Percentiles rank a stretch among this genome's conserved stretches.
Evolutionary conservation across 2,329 filamentous ascomycete species (phyloP).

Genomic region (Neocucurbitaria cava): DNA sequence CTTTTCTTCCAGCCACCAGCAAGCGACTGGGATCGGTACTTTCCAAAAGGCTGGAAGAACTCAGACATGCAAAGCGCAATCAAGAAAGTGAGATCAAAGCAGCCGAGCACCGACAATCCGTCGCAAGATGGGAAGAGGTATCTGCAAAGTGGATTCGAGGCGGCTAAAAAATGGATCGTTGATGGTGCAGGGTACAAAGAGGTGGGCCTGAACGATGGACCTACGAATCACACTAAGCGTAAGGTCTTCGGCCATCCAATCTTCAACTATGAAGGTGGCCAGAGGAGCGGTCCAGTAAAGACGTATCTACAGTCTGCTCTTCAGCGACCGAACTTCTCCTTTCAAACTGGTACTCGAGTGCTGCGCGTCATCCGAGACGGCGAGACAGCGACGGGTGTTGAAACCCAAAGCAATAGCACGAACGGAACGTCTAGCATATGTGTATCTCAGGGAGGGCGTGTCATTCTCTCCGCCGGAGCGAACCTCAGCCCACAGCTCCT

Average conservation of each 20-base stretch:
- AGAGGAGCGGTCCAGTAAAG: conserved; percentile 58
- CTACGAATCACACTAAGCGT: conserved; percentile 52
- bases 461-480: conserved; percentile 42
- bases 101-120: conserved; percentile 54
- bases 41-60: conserved; percentile 60
- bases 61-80: conserved; percentile 58
- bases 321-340: conserved; percentile 36
- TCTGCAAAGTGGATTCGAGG: conserved; percentile 57
- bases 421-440: conserved; percentile 39
- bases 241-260: conserved; percentile 58
- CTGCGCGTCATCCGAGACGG: conserved; percentile 53
- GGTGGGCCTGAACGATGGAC: conserved; percentile 56
- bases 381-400: conserved; percentile 53
- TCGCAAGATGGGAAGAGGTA: conserved; percentile 57
- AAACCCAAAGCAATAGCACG: conserved; percentile 44
- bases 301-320: conserved; percentile 61
- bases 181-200: conserved; percentile 56
- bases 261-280: conserved; percentile 58
- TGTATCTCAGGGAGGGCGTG: conserved; percentile 33
- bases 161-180: conserved; percentile 59
- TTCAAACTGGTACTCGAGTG: conserved; percentile 55
- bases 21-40: conserved; percentile 60
- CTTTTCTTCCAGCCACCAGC: conserved; percentile 62
- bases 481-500: conserved; percentile 48
- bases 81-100: conserved; percentile 52